Evolutionary conservation across 257 asterid species (phyloP), one percentile per base, ranked within the genome.

Genomic region (Nicotiana obtusifolia): DNA sequence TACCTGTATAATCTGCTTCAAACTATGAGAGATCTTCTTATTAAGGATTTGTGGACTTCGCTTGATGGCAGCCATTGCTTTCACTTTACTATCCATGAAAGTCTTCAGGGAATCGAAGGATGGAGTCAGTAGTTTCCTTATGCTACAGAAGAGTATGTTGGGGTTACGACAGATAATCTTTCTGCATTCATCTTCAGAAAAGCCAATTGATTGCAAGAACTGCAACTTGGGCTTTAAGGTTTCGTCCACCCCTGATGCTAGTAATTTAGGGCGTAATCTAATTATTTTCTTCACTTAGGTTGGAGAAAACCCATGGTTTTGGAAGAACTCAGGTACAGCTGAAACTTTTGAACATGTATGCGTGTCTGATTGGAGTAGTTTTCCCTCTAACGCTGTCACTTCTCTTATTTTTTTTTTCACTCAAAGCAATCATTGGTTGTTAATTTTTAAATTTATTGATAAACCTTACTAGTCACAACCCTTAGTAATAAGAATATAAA

Each of bases 161-260:
- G 78, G 78, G 22, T 47, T 44, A 47, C 35, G 3, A 47, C 78
- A 44, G 37, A 73, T 0, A 73, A 73, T 44, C 60, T 47, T 73
- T 13, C 11, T 44, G 61, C 61, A 17, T 44, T 73, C 61, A 44
- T 20, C 78, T 73, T 73, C 78, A 22, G 78, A 47, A 47, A 73
- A 73, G 78, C 78, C 61, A 22, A 73, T 24, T 22, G 78, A 73
- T 44, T 22, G 78, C 78, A 73, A 73, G 15, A 73, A 73, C 33
- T 22, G 15, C 24, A 14, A 73, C 78, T 73, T 73, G 78, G 78
- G 78, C 15, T 73, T 47, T 73, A 73, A 15, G 35, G 78, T 73
- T 73, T 73, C 24, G 15, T 22, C 60, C 78, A 73, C 4, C 22
- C 16, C 49, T 11, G 78, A 73, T 73, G 5, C 60, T 47, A 73